Conservation (phyloP, 1,139 yeast species). For the Taphrina populina region DNA sequence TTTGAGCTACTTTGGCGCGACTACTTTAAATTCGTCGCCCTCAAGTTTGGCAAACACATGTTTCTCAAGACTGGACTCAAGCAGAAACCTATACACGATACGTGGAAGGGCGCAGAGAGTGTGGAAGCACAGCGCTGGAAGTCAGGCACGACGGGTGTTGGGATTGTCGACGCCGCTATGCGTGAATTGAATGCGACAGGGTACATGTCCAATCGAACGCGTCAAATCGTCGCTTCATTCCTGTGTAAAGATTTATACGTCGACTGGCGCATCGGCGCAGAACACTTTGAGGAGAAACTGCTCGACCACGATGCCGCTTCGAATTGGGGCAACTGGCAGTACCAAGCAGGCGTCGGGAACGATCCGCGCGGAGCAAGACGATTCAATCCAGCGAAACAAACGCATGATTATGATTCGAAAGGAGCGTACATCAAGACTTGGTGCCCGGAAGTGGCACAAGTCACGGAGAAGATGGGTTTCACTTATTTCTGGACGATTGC, state of each 20-base stretch:
- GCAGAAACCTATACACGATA: slow-evolving; percentile 12
- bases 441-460: slow-evolving; percentile 53
- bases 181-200: slow-evolving; percentile 53
- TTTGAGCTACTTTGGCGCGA: slow-evolving; percentile 33
- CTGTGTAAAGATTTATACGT: slow-evolving; percentile 54
- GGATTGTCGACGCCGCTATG: slow-evolving; percentile 61
- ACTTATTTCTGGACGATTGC: slow-evolving; percentile 27
- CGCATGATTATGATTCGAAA: slow-evolving; percentile 52
- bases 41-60: slow-evolving; percentile 24
- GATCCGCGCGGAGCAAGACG: slow-evolving; percentile 57
- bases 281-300: slow-evolving; percentile 52
- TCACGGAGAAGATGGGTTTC: slow-evolving; percentile 37
- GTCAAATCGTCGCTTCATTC: slow-evolving; percentile 58
- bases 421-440: slow-evolving; percentile 53
- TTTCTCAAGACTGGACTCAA: slow-evolving; percentile 19
- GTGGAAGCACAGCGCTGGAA: slow-evolving; percentile 38
- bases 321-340: slow-evolving; percentile 59
- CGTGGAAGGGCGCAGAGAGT: slow-evolving; percentile 19
- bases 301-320: slow-evolving; percentile 58
- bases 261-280: slow-evolving; percentile 60
- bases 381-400: slow-evolving; percentile 56
- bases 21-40: slow-evolving; percentile 31
- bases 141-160: slow-evolving; percentile 43
- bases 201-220: slow-evolving; percentile 54
- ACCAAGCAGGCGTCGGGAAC: slow-evolving; percentile 43